Evolutionary conservation across 306 rosid species (phyloP), one percentile per base, ranked within the genome.

Genomic region (Vicia faba): DNA sequence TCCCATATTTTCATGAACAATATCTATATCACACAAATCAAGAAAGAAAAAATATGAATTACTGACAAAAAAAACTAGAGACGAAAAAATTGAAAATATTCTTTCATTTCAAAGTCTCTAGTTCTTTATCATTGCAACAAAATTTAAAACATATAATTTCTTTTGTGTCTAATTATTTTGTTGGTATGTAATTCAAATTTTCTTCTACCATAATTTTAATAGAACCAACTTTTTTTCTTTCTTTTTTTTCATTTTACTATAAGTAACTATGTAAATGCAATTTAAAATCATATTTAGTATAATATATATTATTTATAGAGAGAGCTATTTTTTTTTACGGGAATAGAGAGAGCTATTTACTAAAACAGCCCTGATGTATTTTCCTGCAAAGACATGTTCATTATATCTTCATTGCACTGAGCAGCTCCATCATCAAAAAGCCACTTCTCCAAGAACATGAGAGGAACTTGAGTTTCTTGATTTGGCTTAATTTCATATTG

Each of bases 381-480:
- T 49, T 81, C 86, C 65, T 84, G 84, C 19, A 87, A 39, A 31
- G 96, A 76, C 79, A 83, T 77, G 84, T 74, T 69, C 41, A 91
- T 66, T 9, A 91, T 71, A 66, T 84, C 82, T 33, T 75, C 91
- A 20, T 82, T 82, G 53, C 80, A 80, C 7, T 85, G 83, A 75
- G 69, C 62, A 5, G 75, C 74, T 0, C 60, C 84, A 69, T 89
- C 97, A 45, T 92, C 95, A 40, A 89, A 79, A 0, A 87, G 87
- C 98, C 98, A 92, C 29, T 89, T 84, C 79, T 92, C 98, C 40
- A 92, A 76, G 70, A 89, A 43, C 53, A 76, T 83, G 49, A 92
- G 85, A 66, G 96, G 98, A 3, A 79, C 85, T 59, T 79, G 83
- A 0, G 67, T 20, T 15, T 75, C 86, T 44, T 36, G 29, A 2